These are phyloP conservation scores for Calonectria honghensis DNA, from an alignment of 2,329 filamentous ascomycete genomes.

Conservation along the genomic window DNA sequence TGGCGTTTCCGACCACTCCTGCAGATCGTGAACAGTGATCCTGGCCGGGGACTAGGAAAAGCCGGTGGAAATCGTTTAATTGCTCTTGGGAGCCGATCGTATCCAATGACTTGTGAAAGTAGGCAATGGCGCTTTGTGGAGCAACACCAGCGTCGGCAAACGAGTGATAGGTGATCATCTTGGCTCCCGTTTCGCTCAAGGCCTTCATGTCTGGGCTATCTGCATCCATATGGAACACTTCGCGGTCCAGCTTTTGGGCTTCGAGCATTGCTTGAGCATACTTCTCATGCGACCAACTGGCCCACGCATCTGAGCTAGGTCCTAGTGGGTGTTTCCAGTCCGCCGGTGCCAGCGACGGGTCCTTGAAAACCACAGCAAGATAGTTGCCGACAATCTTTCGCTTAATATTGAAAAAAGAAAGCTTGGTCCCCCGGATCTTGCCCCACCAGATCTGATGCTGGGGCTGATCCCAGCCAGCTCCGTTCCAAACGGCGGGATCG, in stretches of 20 bases:
- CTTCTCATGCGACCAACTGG: background rate
- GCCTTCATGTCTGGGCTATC: background rate
- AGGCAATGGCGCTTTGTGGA: background rate
- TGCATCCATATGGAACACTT: constrained; percentile 1
- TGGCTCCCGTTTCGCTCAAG: background rate
- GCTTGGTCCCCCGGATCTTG: background rate
- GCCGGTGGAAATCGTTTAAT: background rate
- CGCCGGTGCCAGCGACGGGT: constrained; percentile 6
- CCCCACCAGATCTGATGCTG: constrained; percentile 4
- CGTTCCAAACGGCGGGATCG: background rate
- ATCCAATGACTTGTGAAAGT: background rate
- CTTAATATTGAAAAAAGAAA: constrained; percentile 3
- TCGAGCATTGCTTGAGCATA: constrained; percentile 8
- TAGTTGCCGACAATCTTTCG: constrained; percentile 5
- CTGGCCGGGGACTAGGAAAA: constrained; percentile 7
- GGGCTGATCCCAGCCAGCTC: constrained; percentile 9
- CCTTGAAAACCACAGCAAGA: background rate
- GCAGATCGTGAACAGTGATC: background rate
- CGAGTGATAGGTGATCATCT: constrained; percentile 2
- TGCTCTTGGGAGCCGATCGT: background rate
- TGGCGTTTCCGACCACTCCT: background rate
- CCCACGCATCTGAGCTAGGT: background rate
- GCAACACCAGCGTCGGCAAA: background rate
- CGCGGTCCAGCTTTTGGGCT: background rate
- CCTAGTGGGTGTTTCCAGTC: constrained; percentile 16